phyloP scores from a whole-genome alignment of 1,284 basidiomycete genomes.

The Marasmius oreades region DNA sequence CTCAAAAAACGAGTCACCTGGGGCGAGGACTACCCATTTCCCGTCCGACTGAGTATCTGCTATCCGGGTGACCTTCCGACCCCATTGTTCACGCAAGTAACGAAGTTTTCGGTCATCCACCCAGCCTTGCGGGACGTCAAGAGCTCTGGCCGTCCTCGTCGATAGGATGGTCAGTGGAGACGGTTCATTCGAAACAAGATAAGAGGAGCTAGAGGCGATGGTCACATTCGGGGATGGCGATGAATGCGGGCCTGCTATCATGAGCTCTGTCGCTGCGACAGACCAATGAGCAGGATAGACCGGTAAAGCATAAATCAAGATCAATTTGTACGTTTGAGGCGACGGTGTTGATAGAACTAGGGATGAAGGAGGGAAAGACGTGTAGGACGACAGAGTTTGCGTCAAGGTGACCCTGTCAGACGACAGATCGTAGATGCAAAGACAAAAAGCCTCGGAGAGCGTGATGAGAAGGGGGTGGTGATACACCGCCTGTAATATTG shows the following conservation, averaged over 20 bases:
- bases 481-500: conserved; percentile 64
- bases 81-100: conserved; percentile 70
- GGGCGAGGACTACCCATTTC: conserved; percentile 78
- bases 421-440: conserved; percentile 67
- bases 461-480: conserved; percentile 74
- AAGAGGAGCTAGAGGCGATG: conserved; percentile 14
- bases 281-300: conserved; percentile 80
- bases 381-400: conserved; percentile 69
- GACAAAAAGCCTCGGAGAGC: conserved; percentile 59
- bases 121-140: conserved; percentile 70
- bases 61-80: conserved; percentile 63
- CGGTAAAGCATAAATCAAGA: conserved; percentile 70
- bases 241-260: conserved; percentile 43
- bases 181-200: background rate
- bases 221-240: conserved; percentile 17
- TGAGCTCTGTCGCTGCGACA: conserved; percentile 70
- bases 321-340: conserved; percentile 59
- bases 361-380: conserved; percentile 70
- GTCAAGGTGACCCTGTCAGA: conserved; percentile 44
- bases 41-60: conserved; percentile 75
- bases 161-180: conserved; percentile 42
- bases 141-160: conserved; percentile 61
- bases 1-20: conserved; percentile 37
- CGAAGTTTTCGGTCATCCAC: conserved; percentile 61
- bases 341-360: conserved; percentile 62